Evolutionary conservation across 2,329 filamentous ascomycete genomes (phyloP).

Genomic region (Colletotrichum spinosum): DNA sequence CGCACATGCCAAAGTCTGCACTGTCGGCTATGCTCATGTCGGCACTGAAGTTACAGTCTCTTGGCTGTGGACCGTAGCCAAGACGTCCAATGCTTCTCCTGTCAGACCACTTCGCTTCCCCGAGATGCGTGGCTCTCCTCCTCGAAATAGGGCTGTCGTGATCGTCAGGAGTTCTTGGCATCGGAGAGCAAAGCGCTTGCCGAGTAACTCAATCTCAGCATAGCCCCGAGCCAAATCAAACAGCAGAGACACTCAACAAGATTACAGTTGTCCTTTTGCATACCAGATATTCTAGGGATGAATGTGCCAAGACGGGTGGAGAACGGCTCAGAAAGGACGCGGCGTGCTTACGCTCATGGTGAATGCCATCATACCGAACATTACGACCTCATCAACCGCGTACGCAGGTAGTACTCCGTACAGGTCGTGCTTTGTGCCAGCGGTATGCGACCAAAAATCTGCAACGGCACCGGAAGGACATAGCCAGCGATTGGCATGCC

Average conservation of each 20-base stretch:
- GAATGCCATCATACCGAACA: too few species aligned
- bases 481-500: constrained; percentile 7
- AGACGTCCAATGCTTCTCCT: constrained; percentile 15
- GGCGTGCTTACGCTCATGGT: too few species aligned
- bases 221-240: constrained; percentile 12
- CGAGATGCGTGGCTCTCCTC: background rate
- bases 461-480: constrained; percentile 30
- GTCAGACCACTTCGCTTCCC: constrained; percentile 3
- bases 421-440: constrained; percentile 16
- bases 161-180: constrained; percentile 31
- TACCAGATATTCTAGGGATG: too few species aligned
- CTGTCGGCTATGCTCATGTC: background rate
- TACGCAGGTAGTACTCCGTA: background rate
- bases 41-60: background rate
- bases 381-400: background rate
- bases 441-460: constrained; percentile 23
- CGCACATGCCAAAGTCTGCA: constrained; percentile 9
- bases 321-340: too few species aligned
- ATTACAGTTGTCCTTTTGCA: background rate
- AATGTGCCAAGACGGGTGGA: too few species aligned
- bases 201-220: constrained; percentile 24
- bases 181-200: constrained; percentile 32
- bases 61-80: background rate
- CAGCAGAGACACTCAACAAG: constrained; percentile 2
- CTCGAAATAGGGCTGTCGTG: constrained; percentile 23